Evolutionary conservation across 129 eudicot species (phyloP).

Genomic region (Arctium lappa): DNA sequence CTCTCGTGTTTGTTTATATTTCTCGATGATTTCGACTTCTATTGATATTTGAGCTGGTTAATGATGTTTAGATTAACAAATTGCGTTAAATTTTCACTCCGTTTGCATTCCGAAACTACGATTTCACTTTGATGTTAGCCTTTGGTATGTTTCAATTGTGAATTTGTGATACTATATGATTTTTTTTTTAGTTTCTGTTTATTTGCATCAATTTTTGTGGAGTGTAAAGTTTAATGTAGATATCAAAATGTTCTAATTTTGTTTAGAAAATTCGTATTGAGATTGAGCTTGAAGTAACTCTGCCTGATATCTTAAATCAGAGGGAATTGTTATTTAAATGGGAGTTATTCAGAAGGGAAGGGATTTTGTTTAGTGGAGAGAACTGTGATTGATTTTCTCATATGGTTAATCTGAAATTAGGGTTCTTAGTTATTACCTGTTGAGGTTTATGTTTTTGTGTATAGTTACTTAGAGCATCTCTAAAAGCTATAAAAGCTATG

Average conservation of each 20-base stretch:
- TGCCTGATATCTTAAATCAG: not conserved
- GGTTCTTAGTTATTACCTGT: conserved; percentile 15
- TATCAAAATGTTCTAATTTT: not conserved
- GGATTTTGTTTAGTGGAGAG: too few relatives aligned
- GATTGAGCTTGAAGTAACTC: conserved; percentile 3
- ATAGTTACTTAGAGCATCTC: too few relatives aligned
- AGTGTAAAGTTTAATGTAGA: not conserved
- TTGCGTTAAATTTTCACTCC: not conserved
- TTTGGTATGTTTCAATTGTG: not conserved
- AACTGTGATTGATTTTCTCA: not conserved
- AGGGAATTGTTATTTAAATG: not conserved
- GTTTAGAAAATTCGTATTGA: not conserved
- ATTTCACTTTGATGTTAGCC: not conserved
- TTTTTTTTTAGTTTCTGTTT: not conserved
- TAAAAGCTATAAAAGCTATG: too few relatives aligned
- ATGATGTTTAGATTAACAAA: not conserved
- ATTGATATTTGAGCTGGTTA: not conserved
- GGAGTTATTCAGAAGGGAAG: not conserved
- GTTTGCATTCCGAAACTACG: not conserved
- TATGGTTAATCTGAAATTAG: conserved; percentile 21
- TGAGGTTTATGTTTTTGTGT: not conserved
- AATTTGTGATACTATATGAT: not conserved
- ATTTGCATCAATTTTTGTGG: conserved; percentile 6
- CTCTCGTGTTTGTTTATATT: not conserved
- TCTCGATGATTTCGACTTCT: not conserved